Percentiles rank a stretch among this genome's conserved stretches.
These are phyloP conservation scores for Suillus subaureus DNA, from an alignment of 768 basidiomycete species.

Conservation along the genomic window DNA sequence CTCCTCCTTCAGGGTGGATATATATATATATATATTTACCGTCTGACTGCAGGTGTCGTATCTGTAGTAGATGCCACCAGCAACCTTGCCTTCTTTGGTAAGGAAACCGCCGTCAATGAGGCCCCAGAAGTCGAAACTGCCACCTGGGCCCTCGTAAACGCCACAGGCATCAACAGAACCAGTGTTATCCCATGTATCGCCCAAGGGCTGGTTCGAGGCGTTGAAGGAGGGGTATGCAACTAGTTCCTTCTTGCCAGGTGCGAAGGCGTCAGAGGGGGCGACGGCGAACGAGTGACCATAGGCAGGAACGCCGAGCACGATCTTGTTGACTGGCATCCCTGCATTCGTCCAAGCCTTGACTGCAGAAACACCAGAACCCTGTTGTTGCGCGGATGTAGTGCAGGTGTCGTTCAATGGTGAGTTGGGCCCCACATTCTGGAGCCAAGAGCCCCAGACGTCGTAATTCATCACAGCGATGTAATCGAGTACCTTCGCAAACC, in stretches of 20 bases:
- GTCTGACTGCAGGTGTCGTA: conserved; percentile 75
- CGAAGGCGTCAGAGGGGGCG: conserved; percentile 39
- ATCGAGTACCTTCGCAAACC: conserved; percentile 69
- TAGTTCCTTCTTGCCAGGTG: conserved; percentile 38
- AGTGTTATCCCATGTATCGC: conserved; percentile 57
- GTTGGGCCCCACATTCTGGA: conserved; percentile 68
- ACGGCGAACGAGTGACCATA: conserved; percentile 79
- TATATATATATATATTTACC: conserved; percentile 50
- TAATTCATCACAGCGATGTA: conserved; percentile 69
- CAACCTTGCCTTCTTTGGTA: conserved; percentile 27
- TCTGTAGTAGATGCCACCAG: conserved; percentile 49
- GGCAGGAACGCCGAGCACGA: conserved; percentile 79
- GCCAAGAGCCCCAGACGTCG: conserved; percentile 58
- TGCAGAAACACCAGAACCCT: conserved; percentile 77
- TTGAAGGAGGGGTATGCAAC: conserved; percentile 54
- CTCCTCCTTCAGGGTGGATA: neutral
- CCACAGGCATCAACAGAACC: conserved; percentile 60
- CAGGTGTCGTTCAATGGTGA: conserved; percentile 82
- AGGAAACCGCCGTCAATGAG: conserved; percentile 61
- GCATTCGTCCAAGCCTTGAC: conserved; percentile 74
- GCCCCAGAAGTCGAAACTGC: conserved; percentile 62
- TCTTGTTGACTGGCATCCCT: conserved; percentile 69
- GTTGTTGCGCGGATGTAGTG: conserved; percentile 53
- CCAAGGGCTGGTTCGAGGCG: conserved; percentile 43
- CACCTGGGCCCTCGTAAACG: conserved; percentile 46